Base-by-base conservation (phyloP, 768 basidiomycete genomes). In the Mycena galopus region DNA sequence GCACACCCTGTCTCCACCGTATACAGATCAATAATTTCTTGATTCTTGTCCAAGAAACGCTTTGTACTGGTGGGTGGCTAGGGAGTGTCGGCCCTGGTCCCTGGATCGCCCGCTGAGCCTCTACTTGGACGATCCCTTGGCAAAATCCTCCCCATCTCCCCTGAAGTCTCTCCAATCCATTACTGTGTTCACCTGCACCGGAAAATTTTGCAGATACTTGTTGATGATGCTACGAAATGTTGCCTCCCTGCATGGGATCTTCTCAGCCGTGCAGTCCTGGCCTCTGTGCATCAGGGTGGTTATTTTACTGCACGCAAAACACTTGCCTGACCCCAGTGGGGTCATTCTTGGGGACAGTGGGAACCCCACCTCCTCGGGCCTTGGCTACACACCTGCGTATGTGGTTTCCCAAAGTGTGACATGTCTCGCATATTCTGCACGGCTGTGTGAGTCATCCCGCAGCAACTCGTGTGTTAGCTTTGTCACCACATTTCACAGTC, bases 81-180 rank as follows among this genome's bases (percentile, higher is more conserved):
- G 65, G 60, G 58, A 23, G 10, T n/a, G 37, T 27, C 60, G 67
- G 58, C 67, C 76, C 50, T n/a, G 63, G 14, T 10, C n/a, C 59
- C 30, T 57, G 60, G 63, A 65, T 42, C 57, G 57, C 25, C 61
- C 72, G 56, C 25, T 65, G 66, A 42, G n/a, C n/a, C n/a, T n/a
- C n/a, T n/a, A n/a, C n/a, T n/a, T n/a, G n/a, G n/a, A n/a, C n/a
- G n/a, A n/a, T n/a, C n/a, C n/a, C n/a, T n/a, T n/a, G n/a, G n/a
- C n/a, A n/a, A n/a, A n/a, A n/a, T n/a, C n/a, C n/a, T n/a, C n/a
- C n/a, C n/a, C n/a, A n/a, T n/a, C n/a, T n/a, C n/a, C n/a, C n/a
- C n/a, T 51, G 32, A 72, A 69, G 32, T 68, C 68, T n/a, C 70
- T 69, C 57, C 65, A 75, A 37, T 65, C 68, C 23, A 65, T 21